Evolutionary conservation across 768 basidiomycete genomes (phyloP).

Genomic region (Obba rivulosa): DNA sequence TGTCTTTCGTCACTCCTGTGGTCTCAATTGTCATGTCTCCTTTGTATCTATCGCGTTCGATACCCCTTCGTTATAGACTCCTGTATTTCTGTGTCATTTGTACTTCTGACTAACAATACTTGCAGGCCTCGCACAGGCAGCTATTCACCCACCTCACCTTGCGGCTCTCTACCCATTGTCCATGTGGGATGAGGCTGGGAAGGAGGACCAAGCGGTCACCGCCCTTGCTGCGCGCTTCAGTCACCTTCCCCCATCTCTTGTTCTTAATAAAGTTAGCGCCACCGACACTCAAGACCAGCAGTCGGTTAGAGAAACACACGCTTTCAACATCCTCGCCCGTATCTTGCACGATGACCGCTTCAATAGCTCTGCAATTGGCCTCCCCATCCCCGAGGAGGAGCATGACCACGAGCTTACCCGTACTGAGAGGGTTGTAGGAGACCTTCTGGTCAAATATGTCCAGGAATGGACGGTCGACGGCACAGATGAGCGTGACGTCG

Average conservation of each 20-base stretch:
- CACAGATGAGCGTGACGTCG: constrained; percentile 26
- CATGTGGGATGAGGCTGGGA: neutral
- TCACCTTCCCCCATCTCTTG: constrained; percentile 1
- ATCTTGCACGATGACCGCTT: constrained; percentile 11
- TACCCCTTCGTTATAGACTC: no score
- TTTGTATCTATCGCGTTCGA: no score
- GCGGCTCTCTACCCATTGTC: no score
- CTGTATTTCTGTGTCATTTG: no score
- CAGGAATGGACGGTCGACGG: constrained; percentile 16
- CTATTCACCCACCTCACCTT: constrained; percentile 7
- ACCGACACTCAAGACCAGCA: neutral
- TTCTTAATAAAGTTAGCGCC: neutral
- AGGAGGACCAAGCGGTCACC: neutral
- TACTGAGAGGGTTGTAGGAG: constrained; percentile 9
- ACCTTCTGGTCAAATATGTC: constrained; percentile 5
- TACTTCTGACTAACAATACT: neutral
- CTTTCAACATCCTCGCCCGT: constrained; percentile 10
- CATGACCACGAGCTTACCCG: constrained; percentile 2
- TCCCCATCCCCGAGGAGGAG: constrained; percentile 7
- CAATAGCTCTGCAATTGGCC: constrained; percentile 5
- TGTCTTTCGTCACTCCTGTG: neutral
- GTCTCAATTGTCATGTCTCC: no score
- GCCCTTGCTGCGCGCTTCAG: constrained; percentile 2
- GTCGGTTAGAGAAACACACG: constrained; percentile 7
- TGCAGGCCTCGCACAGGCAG: constrained; percentile 14